Conservation (phyloP, 352 stramenopile genomes). For the Pythium sp. region DNA sequence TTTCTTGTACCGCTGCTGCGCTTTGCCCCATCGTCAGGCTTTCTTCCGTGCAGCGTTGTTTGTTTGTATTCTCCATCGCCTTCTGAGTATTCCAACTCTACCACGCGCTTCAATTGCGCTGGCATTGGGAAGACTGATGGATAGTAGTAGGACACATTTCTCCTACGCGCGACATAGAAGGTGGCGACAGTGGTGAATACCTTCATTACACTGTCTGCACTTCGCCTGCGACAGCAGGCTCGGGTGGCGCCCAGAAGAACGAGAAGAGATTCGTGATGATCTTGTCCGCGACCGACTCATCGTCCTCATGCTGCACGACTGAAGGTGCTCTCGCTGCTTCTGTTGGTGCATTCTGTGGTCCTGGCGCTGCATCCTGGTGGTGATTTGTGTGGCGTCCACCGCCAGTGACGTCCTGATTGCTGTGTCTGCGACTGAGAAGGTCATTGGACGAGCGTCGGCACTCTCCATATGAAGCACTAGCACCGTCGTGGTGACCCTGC, state of each 20-base stretch:
- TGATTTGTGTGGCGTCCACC: neutral
- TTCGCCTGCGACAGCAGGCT: constrained; percentile 22
- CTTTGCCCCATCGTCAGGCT: too few species aligned
- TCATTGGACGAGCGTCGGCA: constrained; percentile 12
- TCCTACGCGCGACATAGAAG: too few species aligned
- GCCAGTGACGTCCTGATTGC: neutral
- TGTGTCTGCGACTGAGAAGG: constrained; percentile 1
- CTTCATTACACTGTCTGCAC: constrained; percentile 38
- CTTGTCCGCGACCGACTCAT: constrained; percentile 65
- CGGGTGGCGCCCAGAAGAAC: constrained; percentile 69
- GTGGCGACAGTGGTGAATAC: too few species aligned
- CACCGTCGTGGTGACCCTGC: neutral
- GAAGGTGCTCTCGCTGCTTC: neutral
- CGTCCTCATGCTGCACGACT: constrained; percentile 24
- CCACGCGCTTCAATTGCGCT: too few species aligned
- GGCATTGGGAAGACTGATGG: too few species aligned
- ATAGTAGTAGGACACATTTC: too few species aligned
- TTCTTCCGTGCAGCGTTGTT: too few species aligned
- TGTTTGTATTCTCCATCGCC: too few species aligned
- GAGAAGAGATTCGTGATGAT: constrained; percentile 87
- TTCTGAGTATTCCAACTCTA: too few species aligned
- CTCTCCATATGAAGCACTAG: constrained; percentile 3
- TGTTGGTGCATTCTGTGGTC: neutral
- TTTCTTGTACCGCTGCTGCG: too few species aligned
- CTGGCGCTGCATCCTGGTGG: neutral